phyloP scores from a whole-genome alignment of 2,329 filamentous ascomycete genomes.

The Monilinia aucupariae region DNA sequence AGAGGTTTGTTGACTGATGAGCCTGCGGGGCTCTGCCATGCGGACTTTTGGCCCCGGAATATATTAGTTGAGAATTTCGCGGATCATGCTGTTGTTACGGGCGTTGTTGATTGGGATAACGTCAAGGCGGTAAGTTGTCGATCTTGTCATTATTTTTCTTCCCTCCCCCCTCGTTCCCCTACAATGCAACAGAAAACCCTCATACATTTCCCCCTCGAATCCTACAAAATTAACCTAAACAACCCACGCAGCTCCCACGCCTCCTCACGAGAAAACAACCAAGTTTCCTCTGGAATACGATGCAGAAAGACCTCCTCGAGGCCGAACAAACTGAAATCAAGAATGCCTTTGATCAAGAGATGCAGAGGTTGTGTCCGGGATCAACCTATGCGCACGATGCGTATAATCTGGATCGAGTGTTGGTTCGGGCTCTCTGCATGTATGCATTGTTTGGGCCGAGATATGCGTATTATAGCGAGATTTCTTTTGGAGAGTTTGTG shows the following conservation, averaged over 20 bases:
- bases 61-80: neutral
- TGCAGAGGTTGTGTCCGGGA: neutral
- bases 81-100: neutral
- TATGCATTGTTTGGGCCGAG: neutral
- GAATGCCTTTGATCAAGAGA: neutral
- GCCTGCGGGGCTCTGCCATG: neutral
- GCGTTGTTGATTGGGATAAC: neutral
- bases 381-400: neutral
- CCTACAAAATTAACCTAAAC: neutral
- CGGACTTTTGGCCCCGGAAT: neutral
- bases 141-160: too few relatives aligned
- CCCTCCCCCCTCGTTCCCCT: too few relatives aligned
- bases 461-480: neutral
- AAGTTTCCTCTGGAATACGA: neutral
- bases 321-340: neutral
- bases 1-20: neutral
- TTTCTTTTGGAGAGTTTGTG: neutral
- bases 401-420: neutral
- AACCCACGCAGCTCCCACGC: neutral
- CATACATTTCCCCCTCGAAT: too few relatives aligned
- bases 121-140: neutral
- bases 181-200: too few relatives aligned
- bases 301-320: accelerated
- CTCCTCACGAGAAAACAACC: neutral
- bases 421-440: neutral